Evolutionary conservation across 106 monocot genomes (phyloP).

Genomic region (Acanthochlamys bracteata): DNA sequence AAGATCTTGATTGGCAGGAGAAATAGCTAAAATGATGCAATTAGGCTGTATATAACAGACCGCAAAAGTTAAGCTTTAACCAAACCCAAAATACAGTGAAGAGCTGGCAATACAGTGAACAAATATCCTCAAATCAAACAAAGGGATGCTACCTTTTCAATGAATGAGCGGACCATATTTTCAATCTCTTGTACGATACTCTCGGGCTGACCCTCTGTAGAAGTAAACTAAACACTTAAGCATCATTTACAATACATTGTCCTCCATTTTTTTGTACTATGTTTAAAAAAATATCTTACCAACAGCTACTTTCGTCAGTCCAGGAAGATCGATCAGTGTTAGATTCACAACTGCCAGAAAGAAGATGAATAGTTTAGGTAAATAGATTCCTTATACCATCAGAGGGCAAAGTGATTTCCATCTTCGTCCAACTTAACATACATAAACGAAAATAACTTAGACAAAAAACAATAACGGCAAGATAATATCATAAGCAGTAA

Average conservation of each 20-base stretch:
- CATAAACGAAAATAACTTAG: too few species aligned
- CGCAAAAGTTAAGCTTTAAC: too few species aligned
- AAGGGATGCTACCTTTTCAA: slow-evolving; percentile 55
- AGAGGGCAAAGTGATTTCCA: not conserved
- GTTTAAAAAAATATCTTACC: slow-evolving; percentile 43
- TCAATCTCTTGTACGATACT: slow-evolving; percentile 72
- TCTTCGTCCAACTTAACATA: too few species aligned
- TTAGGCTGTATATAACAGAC: slow-evolving; percentile 92
- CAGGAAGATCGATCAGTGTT: slow-evolving; percentile 94
- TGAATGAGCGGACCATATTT: slow-evolving; percentile 81
- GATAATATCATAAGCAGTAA: too few species aligned
- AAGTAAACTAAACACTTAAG: not conserved
- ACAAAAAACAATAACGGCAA: too few species aligned
- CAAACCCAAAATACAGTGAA: too few species aligned
- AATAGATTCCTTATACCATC: not conserved
- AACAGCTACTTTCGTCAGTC: slow-evolving; percentile 93
- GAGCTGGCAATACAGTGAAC: too few species aligned
- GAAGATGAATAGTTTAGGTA: too few species aligned
- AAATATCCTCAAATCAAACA: too few species aligned
- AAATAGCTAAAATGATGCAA: slow-evolving; percentile 87
- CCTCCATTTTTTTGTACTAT: too few species aligned
- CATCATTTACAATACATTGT: too few species aligned
- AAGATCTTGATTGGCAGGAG: slow-evolving; percentile 94
- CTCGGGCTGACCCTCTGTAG: slow-evolving; percentile 75
- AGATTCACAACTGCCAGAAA: slow-evolving; percentile 77